phyloP scores from a whole-genome alignment of 1,284 basidiomycete species.

The Volvariella surrecta region DNA sequence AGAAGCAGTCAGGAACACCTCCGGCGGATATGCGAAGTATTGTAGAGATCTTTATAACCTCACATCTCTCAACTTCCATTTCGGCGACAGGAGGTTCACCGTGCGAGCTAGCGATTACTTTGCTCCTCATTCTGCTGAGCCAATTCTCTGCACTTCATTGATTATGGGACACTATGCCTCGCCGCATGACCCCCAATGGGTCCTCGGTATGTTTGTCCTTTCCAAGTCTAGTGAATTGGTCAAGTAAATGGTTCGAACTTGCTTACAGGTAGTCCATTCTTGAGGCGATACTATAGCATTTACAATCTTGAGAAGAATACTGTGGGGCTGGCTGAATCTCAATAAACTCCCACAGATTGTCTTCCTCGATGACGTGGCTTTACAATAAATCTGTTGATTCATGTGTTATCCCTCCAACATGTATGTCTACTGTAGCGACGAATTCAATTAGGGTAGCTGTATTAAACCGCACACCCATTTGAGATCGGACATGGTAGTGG shows the following conservation, averaged over 20 bases:
- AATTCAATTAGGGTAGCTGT: too few relatives aligned
- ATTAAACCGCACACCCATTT: too few relatives aligned
- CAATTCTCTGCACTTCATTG: constrained; percentile 68
- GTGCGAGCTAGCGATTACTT: constrained; percentile 85
- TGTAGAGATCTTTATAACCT: too few relatives aligned
- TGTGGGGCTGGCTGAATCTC: constrained; percentile 62
- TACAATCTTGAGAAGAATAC: constrained; percentile 84
- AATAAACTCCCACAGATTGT: constrained; percentile 23
- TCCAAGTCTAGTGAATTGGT: neutral
- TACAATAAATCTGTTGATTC: too few relatives aligned
- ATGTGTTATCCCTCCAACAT: too few relatives aligned
- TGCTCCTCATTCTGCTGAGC: constrained; percentile 49
- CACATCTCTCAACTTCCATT: too few relatives aligned
- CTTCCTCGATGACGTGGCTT: too few relatives aligned
- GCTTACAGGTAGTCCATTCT: constrained; percentile 70
- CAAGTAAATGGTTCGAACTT: constrained; percentile 9
- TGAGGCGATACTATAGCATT: constrained; percentile 87
- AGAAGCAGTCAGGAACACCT: too few relatives aligned
- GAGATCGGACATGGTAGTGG: too few relatives aligned
- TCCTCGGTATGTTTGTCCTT: constrained; percentile 62
- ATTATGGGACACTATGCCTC: constrained; percentile 91
- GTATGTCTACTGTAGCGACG: too few relatives aligned
- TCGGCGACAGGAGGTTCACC: constrained; percentile 74
- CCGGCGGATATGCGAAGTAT: constrained; percentile 87
- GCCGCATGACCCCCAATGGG: constrained; percentile 85